phyloP scores from a whole-genome alignment of 2,329 filamentous ascomycete species.

The Verticillium alfalfae region DNA sequence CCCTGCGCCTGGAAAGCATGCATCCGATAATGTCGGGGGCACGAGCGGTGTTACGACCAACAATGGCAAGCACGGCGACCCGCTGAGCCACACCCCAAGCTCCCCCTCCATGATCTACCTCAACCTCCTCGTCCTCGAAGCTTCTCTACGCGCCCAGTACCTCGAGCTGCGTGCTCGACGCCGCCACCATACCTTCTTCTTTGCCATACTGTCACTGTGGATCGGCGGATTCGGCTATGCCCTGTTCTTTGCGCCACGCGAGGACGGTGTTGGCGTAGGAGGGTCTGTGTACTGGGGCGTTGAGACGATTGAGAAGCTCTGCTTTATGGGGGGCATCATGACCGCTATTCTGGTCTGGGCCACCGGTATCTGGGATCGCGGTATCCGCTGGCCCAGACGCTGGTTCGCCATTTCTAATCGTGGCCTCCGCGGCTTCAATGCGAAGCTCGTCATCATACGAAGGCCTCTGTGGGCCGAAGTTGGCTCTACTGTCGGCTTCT shows the following conservation, averaged over 20 bases:
- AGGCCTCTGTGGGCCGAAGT: conserved; percentile 77
- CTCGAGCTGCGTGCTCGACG: conserved; percentile 82
- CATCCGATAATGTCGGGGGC: conserved; percentile 15
- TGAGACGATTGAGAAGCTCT: conserved; percentile 84
- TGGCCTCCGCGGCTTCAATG: conserved; percentile 86
- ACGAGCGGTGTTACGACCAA: conserved; percentile 37
- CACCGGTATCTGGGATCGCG: conserved; percentile 93
- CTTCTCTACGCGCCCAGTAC: conserved; percentile 87
- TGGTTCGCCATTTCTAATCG: conserved; percentile 89
- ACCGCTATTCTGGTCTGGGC: conserved; percentile 86
- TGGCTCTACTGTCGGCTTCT: conserved; percentile 66
- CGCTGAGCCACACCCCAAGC: conserved; percentile 76
- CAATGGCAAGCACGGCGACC: conserved; percentile 52
- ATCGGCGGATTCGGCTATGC: conserved; percentile 80
- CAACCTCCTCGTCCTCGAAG: conserved; percentile 94
- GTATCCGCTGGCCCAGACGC: conserved; percentile 85
- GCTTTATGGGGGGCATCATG: conserved; percentile 83
- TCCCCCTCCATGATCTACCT: conserved; percentile 95
- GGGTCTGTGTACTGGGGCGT: conserved; percentile 96
- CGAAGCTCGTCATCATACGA: conserved; percentile 87
- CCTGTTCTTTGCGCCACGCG: conserved; percentile 89
- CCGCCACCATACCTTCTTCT: conserved; percentile 89
- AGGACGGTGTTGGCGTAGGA: conserved; percentile 86
- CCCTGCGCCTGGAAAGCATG: conserved; percentile 56
- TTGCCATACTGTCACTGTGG: conserved; percentile 76